Conservation (phyloP, 495 filamentous ascomycete species). For the Penicillium ucsense region DNA sequence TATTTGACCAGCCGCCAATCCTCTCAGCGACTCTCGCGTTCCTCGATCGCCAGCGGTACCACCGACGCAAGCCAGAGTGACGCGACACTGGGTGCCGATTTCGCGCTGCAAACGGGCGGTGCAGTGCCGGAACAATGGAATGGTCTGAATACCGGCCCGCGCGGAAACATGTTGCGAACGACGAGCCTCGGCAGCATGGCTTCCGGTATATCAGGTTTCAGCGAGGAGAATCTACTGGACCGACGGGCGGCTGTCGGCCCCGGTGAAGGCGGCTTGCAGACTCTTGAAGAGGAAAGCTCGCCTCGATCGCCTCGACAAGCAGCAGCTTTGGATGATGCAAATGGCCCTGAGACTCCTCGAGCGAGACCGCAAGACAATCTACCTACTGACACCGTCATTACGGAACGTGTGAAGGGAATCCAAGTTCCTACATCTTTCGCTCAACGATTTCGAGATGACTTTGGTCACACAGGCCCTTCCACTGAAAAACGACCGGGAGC, state of each 20-base stretch:
- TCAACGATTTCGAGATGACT: slow-evolving; percentile 65
- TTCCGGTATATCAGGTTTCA: slow-evolving; percentile 75
- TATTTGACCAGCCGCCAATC: slow-evolving; percentile 63
- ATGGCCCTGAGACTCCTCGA: slow-evolving; percentile 37
- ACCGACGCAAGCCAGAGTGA: slow-evolving; percentile 55
- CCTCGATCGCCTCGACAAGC: slow-evolving; percentile 25
- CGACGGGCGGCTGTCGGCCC: slow-evolving; percentile 27
- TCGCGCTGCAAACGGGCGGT: slow-evolving; percentile 75
- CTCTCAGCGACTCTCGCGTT: slow-evolving; percentile 70
- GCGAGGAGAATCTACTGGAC: slow-evolving; percentile 45
- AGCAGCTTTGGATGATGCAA: slow-evolving; percentile 19
- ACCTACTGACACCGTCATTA: slow-evolving; percentile 81
- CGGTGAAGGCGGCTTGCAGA: slow-evolving; percentile 45
- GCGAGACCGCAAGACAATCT: slow-evolving; percentile 39
- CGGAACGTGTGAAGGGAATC: slow-evolving; percentile 77
- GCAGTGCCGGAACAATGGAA: slow-evolving; percentile 54
- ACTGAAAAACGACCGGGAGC: slow-evolving; percentile 43
- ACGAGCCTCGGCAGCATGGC: slow-evolving; percentile 91
- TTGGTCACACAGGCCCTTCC: slow-evolving; percentile 41
- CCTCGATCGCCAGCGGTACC: slow-evolving; percentile 57
- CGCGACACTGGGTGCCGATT: slow-evolving; percentile 69
- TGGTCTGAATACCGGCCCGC: slow-evolving; percentile 27
- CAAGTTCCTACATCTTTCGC: slow-evolving; percentile 84
- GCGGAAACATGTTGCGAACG: slow-evolving; percentile 58
- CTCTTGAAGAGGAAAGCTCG: slow-evolving; percentile 51